Conservation (phyloP, 441 rosid genomes). For the Eutrema salsugineum region DNA sequence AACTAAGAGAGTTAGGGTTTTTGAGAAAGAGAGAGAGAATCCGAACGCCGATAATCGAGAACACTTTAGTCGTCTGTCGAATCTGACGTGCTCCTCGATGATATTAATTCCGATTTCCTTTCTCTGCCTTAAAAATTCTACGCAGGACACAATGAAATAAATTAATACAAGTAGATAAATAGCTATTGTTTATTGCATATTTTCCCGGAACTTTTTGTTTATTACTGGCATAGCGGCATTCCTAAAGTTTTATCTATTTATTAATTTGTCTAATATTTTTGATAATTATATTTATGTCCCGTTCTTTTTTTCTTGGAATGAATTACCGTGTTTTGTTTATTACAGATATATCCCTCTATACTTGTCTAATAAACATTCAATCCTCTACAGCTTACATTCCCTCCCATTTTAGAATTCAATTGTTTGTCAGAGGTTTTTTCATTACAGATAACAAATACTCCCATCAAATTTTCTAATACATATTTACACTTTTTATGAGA, state of each 20-base stretch:
- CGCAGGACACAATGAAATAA: neutral
- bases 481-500: neutral
- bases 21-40: constrained; percentile 19
- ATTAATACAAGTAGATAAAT: neutral
- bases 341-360: neutral
- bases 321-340: neutral
- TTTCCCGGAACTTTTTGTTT: neutral
- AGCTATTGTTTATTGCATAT: neutral
- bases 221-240: neutral
- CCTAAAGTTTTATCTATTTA: neutral
- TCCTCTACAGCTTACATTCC: neutral
- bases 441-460: neutral
- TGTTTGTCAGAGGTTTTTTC: neutral
- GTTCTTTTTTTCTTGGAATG: no score
- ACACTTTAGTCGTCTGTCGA: constrained; percentile 8
- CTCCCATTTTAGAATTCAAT: neutral
- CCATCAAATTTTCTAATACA: neutral
- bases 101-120: constrained; percentile 13
- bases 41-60: neutral
- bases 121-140: constrained; percentile 1
- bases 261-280: neutral
- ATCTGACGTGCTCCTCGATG: constrained; percentile 25
- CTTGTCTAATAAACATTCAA: neutral
- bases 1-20: constrained; percentile 30
- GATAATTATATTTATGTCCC: neutral